Conservation (phyloP, 768 basidiomycete species). For the Daedaleopsis nitida region DNA sequence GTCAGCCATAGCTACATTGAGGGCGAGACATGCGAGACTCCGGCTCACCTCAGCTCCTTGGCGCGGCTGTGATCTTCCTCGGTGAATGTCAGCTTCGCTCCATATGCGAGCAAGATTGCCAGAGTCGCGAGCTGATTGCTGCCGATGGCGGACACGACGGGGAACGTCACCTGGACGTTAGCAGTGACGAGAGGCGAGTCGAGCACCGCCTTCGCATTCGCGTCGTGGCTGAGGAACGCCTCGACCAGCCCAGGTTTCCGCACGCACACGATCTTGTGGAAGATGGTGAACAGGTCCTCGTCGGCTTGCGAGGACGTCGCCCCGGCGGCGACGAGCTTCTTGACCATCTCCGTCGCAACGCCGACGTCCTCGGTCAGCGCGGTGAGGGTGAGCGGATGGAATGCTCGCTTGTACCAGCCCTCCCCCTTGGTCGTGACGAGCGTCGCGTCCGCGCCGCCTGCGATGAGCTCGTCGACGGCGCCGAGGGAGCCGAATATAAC, state of each 20-base stretch:
- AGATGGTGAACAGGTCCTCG: constrained; percentile 29
- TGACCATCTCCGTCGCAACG: constrained; percentile 27
- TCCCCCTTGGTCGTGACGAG: constrained; percentile 9
- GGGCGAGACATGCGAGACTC: neutral
- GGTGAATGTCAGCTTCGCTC: constrained; percentile 27
- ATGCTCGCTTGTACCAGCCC: neutral
- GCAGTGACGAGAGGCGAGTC: constrained; percentile 25
- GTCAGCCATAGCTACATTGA: neutral
- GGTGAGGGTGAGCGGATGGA: constrained; percentile 34
- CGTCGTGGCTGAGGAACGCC: constrained; percentile 30
- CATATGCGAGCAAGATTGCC: constrained; percentile 33
- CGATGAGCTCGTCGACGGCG: constrained; percentile 49
- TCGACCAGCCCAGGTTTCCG: constrained; percentile 28
- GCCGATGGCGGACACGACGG: constrained; percentile 32
- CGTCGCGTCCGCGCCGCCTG: constrained; percentile 45
- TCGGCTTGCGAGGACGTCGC: constrained; percentile 34
- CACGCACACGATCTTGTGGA: constrained; percentile 32
- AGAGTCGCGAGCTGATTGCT: constrained; percentile 28
- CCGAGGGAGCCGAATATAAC: constrained; percentile 47
- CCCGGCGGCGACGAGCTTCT: constrained; percentile 31
- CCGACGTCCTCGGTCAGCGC: constrained; percentile 25
- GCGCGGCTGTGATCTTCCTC: constrained; percentile 31
- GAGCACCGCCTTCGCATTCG: constrained; percentile 33
- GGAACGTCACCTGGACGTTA: constrained; percentile 19
- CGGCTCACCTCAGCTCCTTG: constrained; percentile 22